These are phyloP conservation scores for Panellus pusillus DNA, from an alignment of 768 basidiomycete genomes.

Conservation along the genomic window DNA sequence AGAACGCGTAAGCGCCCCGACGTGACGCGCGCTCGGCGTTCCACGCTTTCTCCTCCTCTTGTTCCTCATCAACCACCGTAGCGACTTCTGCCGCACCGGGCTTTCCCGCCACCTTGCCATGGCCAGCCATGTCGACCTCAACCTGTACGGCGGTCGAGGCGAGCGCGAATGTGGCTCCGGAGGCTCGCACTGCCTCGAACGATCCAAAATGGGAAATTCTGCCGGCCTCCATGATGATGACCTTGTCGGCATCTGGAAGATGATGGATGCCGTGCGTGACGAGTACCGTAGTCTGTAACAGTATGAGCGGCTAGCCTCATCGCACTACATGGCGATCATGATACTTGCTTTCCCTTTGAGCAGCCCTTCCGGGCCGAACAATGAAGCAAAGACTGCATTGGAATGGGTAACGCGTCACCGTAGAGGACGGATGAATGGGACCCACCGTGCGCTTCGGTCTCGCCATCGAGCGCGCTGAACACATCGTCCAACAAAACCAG, in stretches of 20 bases:
- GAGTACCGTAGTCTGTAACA: slow-evolving; percentile 9
- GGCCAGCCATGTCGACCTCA: neutral
- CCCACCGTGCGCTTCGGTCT: slow-evolving; percentile 14
- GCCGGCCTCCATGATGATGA: slow-evolving; percentile 11
- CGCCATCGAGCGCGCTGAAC: slow-evolving; percentile 15
- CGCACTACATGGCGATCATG: neutral
- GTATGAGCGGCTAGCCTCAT: neutral
- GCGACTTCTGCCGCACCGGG: slow-evolving; percentile 1
- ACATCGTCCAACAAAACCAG: slow-evolving; percentile 14
- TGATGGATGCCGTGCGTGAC: slow-evolving; percentile 17
- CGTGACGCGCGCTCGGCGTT: slow-evolving; percentile 1
- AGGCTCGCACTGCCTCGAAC: slow-evolving; percentile 10
- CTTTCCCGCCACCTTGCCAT: neutral
- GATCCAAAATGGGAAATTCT: slow-evolving; percentile 14
- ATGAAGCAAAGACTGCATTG: slow-evolving; percentile 9
- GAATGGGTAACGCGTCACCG: neutral
- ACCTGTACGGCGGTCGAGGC: neutral
- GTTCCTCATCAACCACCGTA: slow-evolving; percentile 8
- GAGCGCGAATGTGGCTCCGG: slow-evolving; percentile 10
- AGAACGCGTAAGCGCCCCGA: slow-evolving; percentile 8
- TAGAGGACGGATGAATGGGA: neutral
- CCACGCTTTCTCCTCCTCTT: slow-evolving; percentile 10
- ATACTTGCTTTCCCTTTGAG: slow-evolving; percentile 12
- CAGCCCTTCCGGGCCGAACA: slow-evolving; percentile 13
- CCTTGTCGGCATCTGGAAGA: slow-evolving; percentile 14